Percentiles rank a stretch among this genome's conserved stretches.
These are phyloP conservation scores for Wickerhamomyces canadensis DNA, from an alignment of 805 yeast species.

Conservation along the genomic window DNA sequence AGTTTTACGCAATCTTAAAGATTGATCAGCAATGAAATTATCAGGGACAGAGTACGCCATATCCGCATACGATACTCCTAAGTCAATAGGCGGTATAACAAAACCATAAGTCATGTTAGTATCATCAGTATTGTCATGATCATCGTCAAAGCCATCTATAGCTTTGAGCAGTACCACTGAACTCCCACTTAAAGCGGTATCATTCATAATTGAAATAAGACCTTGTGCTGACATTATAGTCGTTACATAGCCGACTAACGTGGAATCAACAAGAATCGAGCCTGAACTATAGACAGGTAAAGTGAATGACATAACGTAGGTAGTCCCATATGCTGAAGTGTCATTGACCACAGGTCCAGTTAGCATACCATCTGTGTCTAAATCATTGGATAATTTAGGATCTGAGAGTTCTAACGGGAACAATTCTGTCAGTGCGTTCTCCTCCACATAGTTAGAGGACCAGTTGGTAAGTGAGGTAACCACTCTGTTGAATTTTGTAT, in stretches of 20 bases:
- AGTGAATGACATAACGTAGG: conserved; percentile 67
- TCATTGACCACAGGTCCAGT: conserved; percentile 60
- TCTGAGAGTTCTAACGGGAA: conserved; percentile 45
- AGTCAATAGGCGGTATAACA: conserved; percentile 32
- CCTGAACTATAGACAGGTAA: conserved; percentile 69
- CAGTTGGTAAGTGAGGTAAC: conserved; percentile 36
- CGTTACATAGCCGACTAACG: conserved; percentile 64
- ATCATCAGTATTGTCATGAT: conserved; percentile 15
- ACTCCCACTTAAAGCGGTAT: conserved; percentile 35
- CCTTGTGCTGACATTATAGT: conserved; percentile 46
- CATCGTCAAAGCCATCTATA: conserved; percentile 18
- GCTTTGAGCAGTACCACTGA: conserved; percentile 22
- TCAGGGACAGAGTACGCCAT: conserved; percentile 23
- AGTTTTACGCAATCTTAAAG: conserved; percentile 29
- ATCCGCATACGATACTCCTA: conserved; percentile 11
- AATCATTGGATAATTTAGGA: conserved; percentile 38
- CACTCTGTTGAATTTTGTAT: conserved; percentile 47
- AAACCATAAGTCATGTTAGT: conserved; percentile 29
- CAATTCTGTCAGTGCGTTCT: conserved; percentile 30
- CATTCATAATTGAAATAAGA: conserved; percentile 34
- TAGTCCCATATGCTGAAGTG: conserved; percentile 13
- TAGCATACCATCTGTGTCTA: conserved; percentile 41
- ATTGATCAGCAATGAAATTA: conserved; percentile 29
- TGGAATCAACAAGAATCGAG: conserved; percentile 51
- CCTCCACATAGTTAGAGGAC: conserved; percentile 30